A percentile compares a stretch with the other conserved stretches of the same genome.
Evolutionary conservation across 1,284 basidiomycete species (phyloP).

Genomic region (Schizophyllum amplum): DNA sequence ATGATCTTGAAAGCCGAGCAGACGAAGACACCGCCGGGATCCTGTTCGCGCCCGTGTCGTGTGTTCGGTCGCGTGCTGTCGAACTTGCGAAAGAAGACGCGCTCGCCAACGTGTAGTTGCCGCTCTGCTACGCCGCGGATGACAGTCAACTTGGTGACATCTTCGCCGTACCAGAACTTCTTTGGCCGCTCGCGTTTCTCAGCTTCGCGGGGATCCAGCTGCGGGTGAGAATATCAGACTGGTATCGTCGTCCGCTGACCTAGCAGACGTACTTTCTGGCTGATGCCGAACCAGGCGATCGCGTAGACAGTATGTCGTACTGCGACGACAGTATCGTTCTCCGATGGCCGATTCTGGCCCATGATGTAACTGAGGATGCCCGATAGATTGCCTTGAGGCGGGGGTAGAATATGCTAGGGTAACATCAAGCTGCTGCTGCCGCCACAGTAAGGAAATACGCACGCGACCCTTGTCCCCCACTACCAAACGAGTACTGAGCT

Average conservation of each 20-base stretch:
- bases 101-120: conserved; percentile 63
- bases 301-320: conserved; percentile 76
- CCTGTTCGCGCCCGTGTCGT: conserved; percentile 39
- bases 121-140: conserved; percentile 54
- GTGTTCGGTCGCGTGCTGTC: conserved; percentile 39
- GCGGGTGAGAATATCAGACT: conserved; percentile 2
- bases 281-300: conserved; percentile 84
- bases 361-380: conserved; percentile 39
- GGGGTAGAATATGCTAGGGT: conserved; percentile 58
- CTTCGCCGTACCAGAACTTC: conserved; percentile 65
- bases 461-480: conserved; percentile 69
- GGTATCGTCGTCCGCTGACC: neutral
- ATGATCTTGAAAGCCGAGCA: conserved; percentile 55
- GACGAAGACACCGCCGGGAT: conserved; percentile 24
- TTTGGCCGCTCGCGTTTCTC: conserved; percentile 57
- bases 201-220: conserved; percentile 55
- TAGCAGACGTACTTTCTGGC: conserved; percentile 60
- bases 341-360: conserved; percentile 32
- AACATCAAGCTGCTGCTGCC: conserved; percentile 7
- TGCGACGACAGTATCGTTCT: conserved; percentile 58
- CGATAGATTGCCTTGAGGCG: conserved; percentile 35
- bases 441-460: conserved; percentile 17
- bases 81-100: conserved; percentile 44
- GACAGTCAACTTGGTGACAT: conserved; percentile 60
- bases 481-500: conserved; percentile 61